A percentile compares a stretch with the other conserved stretches of the same genome.
Conservation (phyloP, 495 filamentous ascomycete genomes). For the Penicillium odoratum region DNA sequence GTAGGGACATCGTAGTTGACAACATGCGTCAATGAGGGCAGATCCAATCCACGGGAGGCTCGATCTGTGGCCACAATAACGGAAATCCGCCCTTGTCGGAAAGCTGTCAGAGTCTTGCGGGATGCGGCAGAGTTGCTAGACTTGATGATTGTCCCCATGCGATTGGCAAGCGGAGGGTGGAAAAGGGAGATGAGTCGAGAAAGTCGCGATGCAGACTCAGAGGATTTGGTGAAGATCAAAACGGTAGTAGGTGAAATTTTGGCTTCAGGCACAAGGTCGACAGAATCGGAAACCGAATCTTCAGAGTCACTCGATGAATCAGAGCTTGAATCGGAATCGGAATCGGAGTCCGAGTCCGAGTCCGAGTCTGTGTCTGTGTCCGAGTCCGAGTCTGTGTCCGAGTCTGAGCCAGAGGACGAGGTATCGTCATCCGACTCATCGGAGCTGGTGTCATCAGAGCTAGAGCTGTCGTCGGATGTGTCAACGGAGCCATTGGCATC, state of each 20-base stretch:
- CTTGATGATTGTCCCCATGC: constrained; percentile 70
- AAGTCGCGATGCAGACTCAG: constrained; percentile 78
- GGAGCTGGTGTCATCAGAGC: constrained; percentile 35
- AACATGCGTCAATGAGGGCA: constrained; percentile 75
- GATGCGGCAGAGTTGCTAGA: constrained; percentile 66
- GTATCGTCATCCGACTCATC: constrained; percentile 33
- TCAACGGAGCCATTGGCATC: background rate
- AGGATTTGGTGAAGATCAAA: constrained; percentile 87
- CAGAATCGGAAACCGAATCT: constrained; percentile 23
- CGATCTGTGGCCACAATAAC: constrained; percentile 90
- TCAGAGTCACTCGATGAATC: constrained; percentile 29
- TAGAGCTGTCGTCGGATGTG: constrained; percentile 16
- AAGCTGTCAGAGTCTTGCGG: constrained; percentile 62
- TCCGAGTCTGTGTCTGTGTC: constrained; percentile 23
- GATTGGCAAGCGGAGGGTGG: constrained; percentile 53
- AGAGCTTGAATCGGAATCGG: constrained; percentile 24
- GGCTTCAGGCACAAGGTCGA: constrained; percentile 17
- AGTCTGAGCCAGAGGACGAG: constrained; percentile 26
- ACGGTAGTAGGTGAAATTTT: constrained; percentile 35
- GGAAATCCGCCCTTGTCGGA: constrained; percentile 60
- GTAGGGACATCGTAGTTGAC: constrained; percentile 93
- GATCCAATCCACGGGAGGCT: constrained; percentile 88
- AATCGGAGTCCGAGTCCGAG: constrained; percentile 10
- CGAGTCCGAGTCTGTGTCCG: constrained; percentile 27
- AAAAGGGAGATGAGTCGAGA: constrained; percentile 72